Percentiles rank a stretch among this genome's conserved stretches.
These are phyloP conservation scores for Ceratobasidium theobromae DNA, from an alignment of 1,284 basidiomycete genomes.

Conservation along the genomic window DNA sequence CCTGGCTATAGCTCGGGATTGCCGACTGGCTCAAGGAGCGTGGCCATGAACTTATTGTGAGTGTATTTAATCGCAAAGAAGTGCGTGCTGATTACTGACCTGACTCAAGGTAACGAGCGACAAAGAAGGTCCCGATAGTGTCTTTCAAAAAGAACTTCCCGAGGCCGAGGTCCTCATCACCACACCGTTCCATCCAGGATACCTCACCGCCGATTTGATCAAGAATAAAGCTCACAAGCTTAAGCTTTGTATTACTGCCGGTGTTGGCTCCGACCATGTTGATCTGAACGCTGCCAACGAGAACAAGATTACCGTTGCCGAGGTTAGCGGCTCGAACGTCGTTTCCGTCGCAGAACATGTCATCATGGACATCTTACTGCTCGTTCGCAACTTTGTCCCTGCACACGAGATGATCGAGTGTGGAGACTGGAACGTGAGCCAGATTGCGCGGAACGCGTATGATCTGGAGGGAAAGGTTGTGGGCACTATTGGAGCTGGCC, in stretches of 20 bases:
- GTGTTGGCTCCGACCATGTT: conserved; percentile 93
- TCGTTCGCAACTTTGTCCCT: conserved; percentile 85
- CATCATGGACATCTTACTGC: conserved; percentile 77
- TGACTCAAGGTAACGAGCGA: conserved; percentile 69
- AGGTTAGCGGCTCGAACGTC: conserved; percentile 82
- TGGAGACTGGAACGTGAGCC: conserved; percentile 84
- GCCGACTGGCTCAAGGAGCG: conserved; percentile 68
- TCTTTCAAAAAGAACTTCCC: conserved; percentile 84
- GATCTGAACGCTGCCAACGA: conserved; percentile 89
- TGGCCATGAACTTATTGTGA: conserved; percentile 75
- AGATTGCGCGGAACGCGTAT: conserved; percentile 77
- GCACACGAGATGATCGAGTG: conserved; percentile 84
- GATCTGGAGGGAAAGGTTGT: conserved; percentile 92
- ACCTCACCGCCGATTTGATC: conserved; percentile 46
- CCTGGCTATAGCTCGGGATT: conserved; percentile 64
- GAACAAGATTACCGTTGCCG: conserved; percentile 78
- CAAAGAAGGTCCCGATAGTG: conserved; percentile 85
- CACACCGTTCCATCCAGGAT: conserved; percentile 91
- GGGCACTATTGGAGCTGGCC: conserved; percentile 83
- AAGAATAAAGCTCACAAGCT: conserved; percentile 76
- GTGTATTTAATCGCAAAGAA: not conserved
- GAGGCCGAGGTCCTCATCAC: conserved; percentile 85
- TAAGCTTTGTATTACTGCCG: conserved; percentile 90
- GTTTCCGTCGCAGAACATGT: conserved; percentile 93
- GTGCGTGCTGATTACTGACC: conserved; percentile 31